Percentiles rank a stretch among this genome's conserved stretches.
These are phyloP conservation scores for Cocos nucifera DNA, from an alignment of 176 grass and related monocot genomes.

Conservation along the genomic window DNA sequence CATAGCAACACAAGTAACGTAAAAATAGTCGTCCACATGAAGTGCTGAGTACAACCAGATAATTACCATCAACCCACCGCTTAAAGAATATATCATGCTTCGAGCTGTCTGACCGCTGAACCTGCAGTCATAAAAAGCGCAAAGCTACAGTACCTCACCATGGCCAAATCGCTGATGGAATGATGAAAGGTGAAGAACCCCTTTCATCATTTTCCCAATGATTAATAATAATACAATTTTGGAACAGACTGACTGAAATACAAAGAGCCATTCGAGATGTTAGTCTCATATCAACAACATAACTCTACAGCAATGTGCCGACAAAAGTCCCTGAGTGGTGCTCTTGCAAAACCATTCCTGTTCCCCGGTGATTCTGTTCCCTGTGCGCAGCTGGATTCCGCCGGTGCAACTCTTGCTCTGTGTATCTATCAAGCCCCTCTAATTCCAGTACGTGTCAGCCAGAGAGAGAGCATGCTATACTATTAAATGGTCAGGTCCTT, in stretches of 20 bases:
- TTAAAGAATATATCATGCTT: too few species aligned
- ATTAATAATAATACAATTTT: background rate
- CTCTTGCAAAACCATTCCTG: background rate
- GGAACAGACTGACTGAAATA: too few species aligned
- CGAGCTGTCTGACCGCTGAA: too few species aligned
- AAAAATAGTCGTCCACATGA: too few species aligned
- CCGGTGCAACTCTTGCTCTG: background rate
- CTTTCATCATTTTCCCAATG: background rate
- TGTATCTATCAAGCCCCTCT: background rate
- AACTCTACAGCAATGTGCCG: too few species aligned
- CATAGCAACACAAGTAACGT: too few species aligned
- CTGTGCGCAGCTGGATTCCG: background rate
- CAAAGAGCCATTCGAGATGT: background rate
- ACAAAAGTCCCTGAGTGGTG: too few species aligned
- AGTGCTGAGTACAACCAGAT: too few species aligned
- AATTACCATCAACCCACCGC: too few species aligned
- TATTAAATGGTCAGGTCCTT: constrained; percentile 55
- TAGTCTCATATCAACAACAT: background rate
- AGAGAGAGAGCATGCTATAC: constrained; percentile 5
- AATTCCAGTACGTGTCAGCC: constrained; percentile 23
- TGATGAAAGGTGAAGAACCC: background rate
- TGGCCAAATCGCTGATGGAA: background rate
- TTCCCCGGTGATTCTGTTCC: background rate
- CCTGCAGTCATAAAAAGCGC: too few species aligned
- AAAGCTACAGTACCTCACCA: too few species aligned